Evolutionary conservation across 106 monocot genomes (phyloP).

Genomic region (Narthecium ossifragum): DNA sequence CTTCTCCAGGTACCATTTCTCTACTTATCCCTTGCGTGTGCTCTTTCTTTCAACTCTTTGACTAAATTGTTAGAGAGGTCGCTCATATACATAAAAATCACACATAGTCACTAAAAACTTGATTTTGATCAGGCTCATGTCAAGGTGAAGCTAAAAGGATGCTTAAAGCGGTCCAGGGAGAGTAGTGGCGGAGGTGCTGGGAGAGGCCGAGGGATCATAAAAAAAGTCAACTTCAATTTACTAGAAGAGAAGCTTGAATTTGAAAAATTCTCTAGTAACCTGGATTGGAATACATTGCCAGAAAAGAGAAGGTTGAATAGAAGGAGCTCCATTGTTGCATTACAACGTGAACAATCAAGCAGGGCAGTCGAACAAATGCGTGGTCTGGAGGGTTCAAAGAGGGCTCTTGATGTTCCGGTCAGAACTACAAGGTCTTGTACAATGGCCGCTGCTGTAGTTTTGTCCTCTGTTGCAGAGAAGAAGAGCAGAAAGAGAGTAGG

Average conservation of each 20-base stretch:
- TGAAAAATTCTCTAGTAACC: not conserved
- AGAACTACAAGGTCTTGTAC: conserved; percentile 16
- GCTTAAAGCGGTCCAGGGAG: conserved; percentile 24
- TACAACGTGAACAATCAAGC: not conserved
- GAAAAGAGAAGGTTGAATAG: conserved; percentile 10
- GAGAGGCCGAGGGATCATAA: not conserved
- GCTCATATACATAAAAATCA: not conserved
- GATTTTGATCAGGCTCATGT: not conserved
- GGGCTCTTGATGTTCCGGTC: not conserved
- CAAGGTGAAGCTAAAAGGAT: conserved; percentile 18
- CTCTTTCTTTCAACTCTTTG: not conserved
- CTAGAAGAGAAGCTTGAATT: conserved; percentile 1
- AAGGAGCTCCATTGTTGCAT: conserved; percentile 11
- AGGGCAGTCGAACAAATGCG: not conserved
- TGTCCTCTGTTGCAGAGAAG: conserved; percentile 15
- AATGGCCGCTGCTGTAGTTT: conserved; percentile 2
- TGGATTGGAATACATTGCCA: not conserved
- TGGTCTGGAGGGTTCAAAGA: not conserved
- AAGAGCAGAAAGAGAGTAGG: not conserved
- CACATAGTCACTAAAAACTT: no score
- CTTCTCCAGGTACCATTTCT: conserved; percentile 19
- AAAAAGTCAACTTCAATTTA: conserved; percentile 26
- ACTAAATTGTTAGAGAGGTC: not conserved
- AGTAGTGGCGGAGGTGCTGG: conserved; percentile 16
- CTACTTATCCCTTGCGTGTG: not conserved